phyloP scores from a whole-genome alignment of 805 yeast species.

The Sugiyamaella chiloensis region DNA sequence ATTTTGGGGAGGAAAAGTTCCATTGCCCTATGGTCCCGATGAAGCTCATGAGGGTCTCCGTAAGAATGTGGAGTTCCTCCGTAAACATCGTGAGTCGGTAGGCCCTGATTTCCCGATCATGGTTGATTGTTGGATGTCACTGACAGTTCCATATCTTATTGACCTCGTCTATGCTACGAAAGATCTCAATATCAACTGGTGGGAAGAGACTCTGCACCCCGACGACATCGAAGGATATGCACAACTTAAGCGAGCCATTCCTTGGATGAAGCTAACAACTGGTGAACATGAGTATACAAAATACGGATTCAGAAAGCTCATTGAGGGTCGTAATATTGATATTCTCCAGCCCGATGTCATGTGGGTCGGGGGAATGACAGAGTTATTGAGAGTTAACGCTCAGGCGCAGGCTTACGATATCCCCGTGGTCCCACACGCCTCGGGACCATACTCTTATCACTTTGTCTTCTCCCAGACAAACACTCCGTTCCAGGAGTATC shows the following conservation, averaged over 20 bases:
- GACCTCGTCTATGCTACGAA: conserved; percentile 43
- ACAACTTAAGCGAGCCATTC: conserved; percentile 45
- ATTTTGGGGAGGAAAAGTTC: conserved; percentile 54
- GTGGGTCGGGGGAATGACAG: conserved; percentile 55
- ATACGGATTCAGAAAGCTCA: conserved; percentile 50
- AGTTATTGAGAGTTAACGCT: conserved; percentile 43
- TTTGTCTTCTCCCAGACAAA: conserved; percentile 48
- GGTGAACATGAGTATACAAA: conserved; percentile 53
- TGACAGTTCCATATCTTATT: conserved; percentile 47
- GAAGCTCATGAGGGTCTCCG: conserved; percentile 47
- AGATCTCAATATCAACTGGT: conserved; percentile 50
- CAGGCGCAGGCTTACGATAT: conserved; percentile 54
- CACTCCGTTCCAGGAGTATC: conserved; percentile 52
- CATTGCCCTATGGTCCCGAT: conserved; percentile 49
- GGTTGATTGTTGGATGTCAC: conserved; percentile 54
- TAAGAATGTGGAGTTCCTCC: conserved; percentile 46
- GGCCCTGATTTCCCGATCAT: conserved; percentile 53
- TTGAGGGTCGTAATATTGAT: conserved; percentile 48
- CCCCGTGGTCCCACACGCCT: conserved; percentile 53
- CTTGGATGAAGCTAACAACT: conserved; percentile 48
- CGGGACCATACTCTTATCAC: conserved; percentile 53
- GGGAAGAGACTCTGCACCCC: conserved; percentile 51
- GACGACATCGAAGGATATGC: conserved; percentile 51
- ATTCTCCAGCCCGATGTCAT: conserved; percentile 51
- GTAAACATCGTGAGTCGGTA: conserved; percentile 43